These are phyloP conservation scores for Naganishia cerealis DNA, from an alignment of 1,284 basidiomycete genomes.

Conservation along the genomic window DNA sequence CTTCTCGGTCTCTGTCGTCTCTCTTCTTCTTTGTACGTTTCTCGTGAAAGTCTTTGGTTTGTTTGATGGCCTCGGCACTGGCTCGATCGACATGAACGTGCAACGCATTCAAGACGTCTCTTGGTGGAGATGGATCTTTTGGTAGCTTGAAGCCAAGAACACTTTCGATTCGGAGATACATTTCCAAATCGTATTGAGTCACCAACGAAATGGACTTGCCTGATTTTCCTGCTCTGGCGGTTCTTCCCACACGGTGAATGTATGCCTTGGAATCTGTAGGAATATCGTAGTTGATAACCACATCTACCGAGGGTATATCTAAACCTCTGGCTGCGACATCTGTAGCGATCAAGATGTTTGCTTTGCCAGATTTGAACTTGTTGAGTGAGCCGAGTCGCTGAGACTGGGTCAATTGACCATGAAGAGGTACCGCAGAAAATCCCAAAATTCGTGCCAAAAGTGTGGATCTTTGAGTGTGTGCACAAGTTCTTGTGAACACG, in stretches of 20 bases:
- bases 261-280: constrained; percentile 99
- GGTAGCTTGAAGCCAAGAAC: no score
- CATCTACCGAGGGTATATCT: constrained; percentile 93
- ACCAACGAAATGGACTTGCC: constrained; percentile 96
- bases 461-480: no score
- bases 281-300: constrained; percentile 98
- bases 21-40: no score
- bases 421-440: constrained; percentile 91
- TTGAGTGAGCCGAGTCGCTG: constrained; percentile 89
- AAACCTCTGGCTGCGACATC: constrained; percentile 96
- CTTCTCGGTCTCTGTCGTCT: no score
- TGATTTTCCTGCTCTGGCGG: constrained; percentile 90
- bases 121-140: no score
- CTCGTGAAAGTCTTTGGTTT: no score
- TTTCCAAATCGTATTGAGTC: constrained; percentile 97
- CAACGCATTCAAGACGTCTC: no score
- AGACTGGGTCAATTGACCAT: constrained; percentile 92
- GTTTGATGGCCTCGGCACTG: no score
- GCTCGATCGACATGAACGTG: no score
- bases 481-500: no score
- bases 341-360: constrained; percentile 90
- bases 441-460: no score
- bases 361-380: constrained; percentile 96
- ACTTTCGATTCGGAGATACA: no score
- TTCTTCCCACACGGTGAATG: constrained; percentile 96